Conservation (phyloP, 169 alveolate genomes). For the Plasmodium gonderi region DNA sequence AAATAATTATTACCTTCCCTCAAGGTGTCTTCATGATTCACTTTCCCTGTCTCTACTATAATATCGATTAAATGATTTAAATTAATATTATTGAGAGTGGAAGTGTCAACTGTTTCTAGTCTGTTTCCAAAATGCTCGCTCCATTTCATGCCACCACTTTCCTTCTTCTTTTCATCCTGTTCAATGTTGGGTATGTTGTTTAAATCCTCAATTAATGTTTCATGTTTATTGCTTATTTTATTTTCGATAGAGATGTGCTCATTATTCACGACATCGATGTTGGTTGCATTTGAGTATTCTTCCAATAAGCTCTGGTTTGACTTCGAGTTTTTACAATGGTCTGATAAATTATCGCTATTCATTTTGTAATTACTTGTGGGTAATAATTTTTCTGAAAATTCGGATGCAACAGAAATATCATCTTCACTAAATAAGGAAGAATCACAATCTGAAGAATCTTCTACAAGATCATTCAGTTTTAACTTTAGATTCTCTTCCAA, state of each 20-base stretch:
- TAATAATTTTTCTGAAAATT: conserved; percentile 6
- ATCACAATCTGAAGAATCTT: conserved; percentile 25
- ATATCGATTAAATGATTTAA: conserved; percentile 41
- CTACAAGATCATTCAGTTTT: conserved; percentile 45
- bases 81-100: conserved; percentile 26
- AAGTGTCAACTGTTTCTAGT: neutral
- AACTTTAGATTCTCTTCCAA: neutral
- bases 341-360: neutral
- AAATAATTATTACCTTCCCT: neutral
- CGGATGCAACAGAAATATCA: neutral
- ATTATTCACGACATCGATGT: neutral
- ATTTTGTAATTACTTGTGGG: neutral
- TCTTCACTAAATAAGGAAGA: conserved; percentile 24
- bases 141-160: neutral
- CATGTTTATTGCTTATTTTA: neutral
- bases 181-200: neutral
- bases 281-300: neutral
- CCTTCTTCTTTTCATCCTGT: neutral
- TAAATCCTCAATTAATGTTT: neutral
- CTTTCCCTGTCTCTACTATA: neutral
- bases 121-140: neutral
- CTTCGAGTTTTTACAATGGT: neutral
- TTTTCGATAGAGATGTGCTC: neutral
- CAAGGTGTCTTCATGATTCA: neutral
- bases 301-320: no score